phyloP scores from a whole-genome alignment of 1,284 basidiomycete genomes.

The Melampsora americana region DNA sequence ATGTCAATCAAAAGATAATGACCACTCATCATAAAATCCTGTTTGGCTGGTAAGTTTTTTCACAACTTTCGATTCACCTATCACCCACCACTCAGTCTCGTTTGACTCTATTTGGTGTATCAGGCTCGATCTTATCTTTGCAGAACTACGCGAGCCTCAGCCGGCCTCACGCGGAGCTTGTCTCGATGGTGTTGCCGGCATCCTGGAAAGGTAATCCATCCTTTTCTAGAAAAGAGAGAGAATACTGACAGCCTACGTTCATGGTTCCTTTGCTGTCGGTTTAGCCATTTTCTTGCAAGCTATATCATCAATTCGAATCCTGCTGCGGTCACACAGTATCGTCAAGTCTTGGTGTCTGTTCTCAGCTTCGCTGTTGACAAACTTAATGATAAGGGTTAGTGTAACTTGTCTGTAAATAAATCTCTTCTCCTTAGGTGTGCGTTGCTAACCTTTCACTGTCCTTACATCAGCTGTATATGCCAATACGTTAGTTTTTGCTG shows the following conservation, averaged over 20 bases:
- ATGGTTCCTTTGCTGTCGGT: background rate
- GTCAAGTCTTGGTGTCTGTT: slow-evolving; percentile 55
- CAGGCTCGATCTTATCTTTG: slow-evolving; percentile 39
- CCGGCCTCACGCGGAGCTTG: slow-evolving; percentile 55
- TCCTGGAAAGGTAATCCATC: slow-evolving; percentile 56
- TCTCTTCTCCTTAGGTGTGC: background rate
- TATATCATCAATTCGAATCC: slow-evolving; percentile 52
- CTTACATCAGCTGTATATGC: slow-evolving; percentile 56
- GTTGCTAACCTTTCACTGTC: background rate
- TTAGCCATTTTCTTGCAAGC: slow-evolving; percentile 55
- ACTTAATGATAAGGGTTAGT: slow-evolving; percentile 57
- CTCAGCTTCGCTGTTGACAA: slow-evolving; percentile 59
- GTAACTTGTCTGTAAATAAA: background rate
- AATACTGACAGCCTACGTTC: background rate
- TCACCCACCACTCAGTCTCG: no score
- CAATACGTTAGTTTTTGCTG: slow-evolving; percentile 59
- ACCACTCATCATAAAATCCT: slow-evolving; percentile 22
- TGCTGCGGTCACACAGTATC: slow-evolving; percentile 52
- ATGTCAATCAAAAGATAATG: slow-evolving; percentile 14
- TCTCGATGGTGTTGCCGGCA: slow-evolving; percentile 57
- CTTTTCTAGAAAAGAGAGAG: background rate
- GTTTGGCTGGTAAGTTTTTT: slow-evolving; percentile 26
- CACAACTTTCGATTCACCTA: no score
- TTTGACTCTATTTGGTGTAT: background rate
- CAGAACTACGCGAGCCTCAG: slow-evolving; percentile 33